Evolutionary conservation across 2,329 filamentous ascomycete species (phyloP).

Genomic region (Diaporthe sp.): DNA sequence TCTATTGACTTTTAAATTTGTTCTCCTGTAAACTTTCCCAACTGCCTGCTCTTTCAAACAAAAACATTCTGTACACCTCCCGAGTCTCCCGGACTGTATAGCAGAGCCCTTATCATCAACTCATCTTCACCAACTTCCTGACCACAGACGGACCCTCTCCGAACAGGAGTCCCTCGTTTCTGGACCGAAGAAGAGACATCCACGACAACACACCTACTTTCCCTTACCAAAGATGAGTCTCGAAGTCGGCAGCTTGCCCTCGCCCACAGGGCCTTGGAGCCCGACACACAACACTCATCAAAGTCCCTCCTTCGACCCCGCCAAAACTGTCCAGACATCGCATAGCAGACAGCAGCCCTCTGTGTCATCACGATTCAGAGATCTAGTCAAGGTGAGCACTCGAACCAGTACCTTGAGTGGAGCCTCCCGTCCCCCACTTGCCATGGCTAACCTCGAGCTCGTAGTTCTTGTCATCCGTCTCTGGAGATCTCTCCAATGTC

Average conservation of each 20-base stretch:
- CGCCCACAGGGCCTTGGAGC: constrained; percentile 37
- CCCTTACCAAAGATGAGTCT: constrained; percentile 30
- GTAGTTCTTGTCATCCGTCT: constrained; percentile 55
- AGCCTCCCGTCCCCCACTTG: neutral
- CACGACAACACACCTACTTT: neutral
- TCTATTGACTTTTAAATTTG: neutral
- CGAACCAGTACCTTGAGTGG: neutral
- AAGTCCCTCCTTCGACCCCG: constrained; percentile 1
- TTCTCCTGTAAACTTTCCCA: neutral
- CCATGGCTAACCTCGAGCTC: neutral
- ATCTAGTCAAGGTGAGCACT: constrained; percentile 50
- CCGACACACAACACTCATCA: constrained; percentile 31
- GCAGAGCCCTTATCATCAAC: neutral
- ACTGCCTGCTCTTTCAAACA: neutral
- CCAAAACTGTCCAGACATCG: constrained; percentile 4
- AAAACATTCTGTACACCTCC: neutral
- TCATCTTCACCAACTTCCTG: neutral
- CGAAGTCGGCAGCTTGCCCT: constrained; percentile 36
- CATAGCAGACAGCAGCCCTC: constrained; percentile 27
- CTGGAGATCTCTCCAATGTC: constrained; percentile 66
- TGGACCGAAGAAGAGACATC: neutral
- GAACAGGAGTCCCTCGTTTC: neutral
- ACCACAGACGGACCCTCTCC: neutral
- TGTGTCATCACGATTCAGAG: constrained; percentile 49
- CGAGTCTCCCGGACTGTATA: neutral